Conservation (phyloP, 2,329 filamentous ascomycete genomes). For the Alternaria sp. region DNA sequence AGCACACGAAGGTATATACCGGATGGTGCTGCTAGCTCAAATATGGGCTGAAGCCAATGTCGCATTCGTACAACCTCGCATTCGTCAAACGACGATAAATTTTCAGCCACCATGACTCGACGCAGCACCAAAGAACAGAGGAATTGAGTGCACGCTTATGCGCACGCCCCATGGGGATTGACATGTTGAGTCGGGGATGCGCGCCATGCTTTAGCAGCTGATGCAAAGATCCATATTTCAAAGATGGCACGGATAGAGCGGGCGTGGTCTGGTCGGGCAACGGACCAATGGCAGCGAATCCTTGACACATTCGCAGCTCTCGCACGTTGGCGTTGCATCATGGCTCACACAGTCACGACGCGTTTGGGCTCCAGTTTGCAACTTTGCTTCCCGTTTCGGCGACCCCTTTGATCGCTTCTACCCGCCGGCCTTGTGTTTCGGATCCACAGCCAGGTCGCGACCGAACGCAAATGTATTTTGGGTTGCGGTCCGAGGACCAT, state of each 20-base stretch:
- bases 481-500: not conserved
- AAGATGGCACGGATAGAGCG: not conserved
- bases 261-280: not conserved
- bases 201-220: not conserved
- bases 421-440: not conserved
- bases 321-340: slow-evolving; percentile 10
- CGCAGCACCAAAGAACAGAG: not conserved
- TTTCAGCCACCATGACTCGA: not conserved
- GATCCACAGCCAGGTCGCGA: slow-evolving; percentile 11
- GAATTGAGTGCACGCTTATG: not conserved
- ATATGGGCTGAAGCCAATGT: not conserved
- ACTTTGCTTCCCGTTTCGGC: slow-evolving; percentile 10
- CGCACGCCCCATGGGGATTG: slow-evolving; percentile 12
- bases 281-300: slow-evolving; percentile 3
- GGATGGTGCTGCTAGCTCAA: not conserved
- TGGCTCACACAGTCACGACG: not conserved
- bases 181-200: slow-evolving; percentile 9
- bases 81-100: not conserved
- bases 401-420: not conserved
- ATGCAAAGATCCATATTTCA: slow-evolving; percentile 4
- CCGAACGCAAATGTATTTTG: slow-evolving; percentile 7
- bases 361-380: slow-evolving; percentile 5
- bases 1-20: not conserved
- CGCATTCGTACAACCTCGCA: not conserved
- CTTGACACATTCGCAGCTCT: slow-evolving; percentile 8